Conservation (phyloP, 2,329 filamentous ascomycete species). For the Zasmidium angulare region DNA sequence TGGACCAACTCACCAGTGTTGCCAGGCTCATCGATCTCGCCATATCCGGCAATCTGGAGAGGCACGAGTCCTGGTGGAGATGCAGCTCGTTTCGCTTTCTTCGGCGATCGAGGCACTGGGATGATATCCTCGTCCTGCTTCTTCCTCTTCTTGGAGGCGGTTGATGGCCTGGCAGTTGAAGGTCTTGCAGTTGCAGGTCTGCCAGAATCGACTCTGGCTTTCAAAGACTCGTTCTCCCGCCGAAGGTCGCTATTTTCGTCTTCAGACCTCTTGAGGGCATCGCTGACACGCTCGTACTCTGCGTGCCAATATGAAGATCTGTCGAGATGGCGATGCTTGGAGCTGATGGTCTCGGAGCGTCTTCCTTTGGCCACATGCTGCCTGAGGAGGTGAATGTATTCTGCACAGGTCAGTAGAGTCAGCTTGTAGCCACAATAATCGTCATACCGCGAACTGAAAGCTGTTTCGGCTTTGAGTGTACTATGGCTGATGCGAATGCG, state of each 20-base stretch:
- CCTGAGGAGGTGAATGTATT: conserved; percentile 36
- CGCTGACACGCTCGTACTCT: conserved; percentile 28
- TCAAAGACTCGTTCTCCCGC: conserved; percentile 26
- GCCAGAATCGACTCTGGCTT: conserved; percentile 18
- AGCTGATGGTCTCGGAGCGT: conserved; percentile 25
- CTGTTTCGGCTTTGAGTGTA: conserved; percentile 40
- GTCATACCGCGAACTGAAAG: conserved; percentile 32
- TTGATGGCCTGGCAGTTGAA: no score
- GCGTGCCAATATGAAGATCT: conserved; percentile 41
- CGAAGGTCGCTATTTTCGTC: conserved; percentile 22
- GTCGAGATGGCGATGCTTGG: conserved; percentile 39
- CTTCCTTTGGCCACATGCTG: conserved; percentile 33
- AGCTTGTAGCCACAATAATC: neutral
- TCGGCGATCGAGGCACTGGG: conserved; percentile 24
- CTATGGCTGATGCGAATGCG: conserved; percentile 29
- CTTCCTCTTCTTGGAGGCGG: conserved; percentile 30
- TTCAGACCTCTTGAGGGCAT: conserved; percentile 17
- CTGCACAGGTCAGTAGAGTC: conserved; percentile 19
- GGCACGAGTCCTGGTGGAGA: conserved; percentile 7
- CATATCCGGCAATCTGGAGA: conserved; percentile 5
- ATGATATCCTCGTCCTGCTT: conserved; percentile 28
- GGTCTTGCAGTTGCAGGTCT: conserved; percentile 9
- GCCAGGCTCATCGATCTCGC: conserved; percentile 22
- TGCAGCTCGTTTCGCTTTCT: conserved; percentile 22
- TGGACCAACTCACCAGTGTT: conserved; percentile 21